phyloP scores from a whole-genome alignment of 257 asterid genomes.

The Solanum acaule region DNA sequence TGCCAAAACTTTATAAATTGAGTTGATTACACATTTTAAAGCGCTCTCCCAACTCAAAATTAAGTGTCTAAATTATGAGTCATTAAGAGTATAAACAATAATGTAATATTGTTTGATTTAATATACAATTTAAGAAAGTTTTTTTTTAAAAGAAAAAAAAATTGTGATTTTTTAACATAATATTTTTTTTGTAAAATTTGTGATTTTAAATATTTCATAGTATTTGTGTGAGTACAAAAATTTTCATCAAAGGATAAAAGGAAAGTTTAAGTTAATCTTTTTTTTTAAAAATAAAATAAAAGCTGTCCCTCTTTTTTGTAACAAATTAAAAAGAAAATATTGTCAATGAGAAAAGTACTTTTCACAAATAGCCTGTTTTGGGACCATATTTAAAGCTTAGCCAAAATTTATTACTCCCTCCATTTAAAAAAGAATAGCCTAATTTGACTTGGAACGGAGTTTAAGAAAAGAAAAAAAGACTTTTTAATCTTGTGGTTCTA shows the following conservation, averaged over 20 bases:
- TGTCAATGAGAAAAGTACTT: neutral
- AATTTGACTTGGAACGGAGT: too few relatives aligned
- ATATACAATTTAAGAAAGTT: neutral
- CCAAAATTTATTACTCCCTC: too few relatives aligned
- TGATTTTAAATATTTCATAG: too few relatives aligned
- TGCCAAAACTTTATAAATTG: neutral
- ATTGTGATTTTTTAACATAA: too few relatives aligned
- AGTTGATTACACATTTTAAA: neutral
- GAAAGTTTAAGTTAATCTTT: neutral
- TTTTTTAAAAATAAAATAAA: too few relatives aligned
- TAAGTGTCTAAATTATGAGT: neutral
- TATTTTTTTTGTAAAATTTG: too few relatives aligned
- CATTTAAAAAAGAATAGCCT: too few relatives aligned
- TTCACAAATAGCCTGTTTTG: neutral
- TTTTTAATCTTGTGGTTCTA: too few relatives aligned
- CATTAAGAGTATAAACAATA: neutral
- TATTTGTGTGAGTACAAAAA: neutral
- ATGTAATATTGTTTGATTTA: neutral
- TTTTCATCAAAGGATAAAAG: neutral
- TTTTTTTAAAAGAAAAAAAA: too few relatives aligned
- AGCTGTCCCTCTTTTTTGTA: neutral
- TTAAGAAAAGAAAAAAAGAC: too few relatives aligned
- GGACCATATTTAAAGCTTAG: neutral
- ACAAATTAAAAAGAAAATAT: neutral
- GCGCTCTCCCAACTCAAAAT: neutral